Percentiles rank a stretch among this genome's conserved stretches.
Evolutionary conservation across 1,284 basidiomycete species (phyloP).

Genomic region (Taiwanofungus camphoratus): DNA sequence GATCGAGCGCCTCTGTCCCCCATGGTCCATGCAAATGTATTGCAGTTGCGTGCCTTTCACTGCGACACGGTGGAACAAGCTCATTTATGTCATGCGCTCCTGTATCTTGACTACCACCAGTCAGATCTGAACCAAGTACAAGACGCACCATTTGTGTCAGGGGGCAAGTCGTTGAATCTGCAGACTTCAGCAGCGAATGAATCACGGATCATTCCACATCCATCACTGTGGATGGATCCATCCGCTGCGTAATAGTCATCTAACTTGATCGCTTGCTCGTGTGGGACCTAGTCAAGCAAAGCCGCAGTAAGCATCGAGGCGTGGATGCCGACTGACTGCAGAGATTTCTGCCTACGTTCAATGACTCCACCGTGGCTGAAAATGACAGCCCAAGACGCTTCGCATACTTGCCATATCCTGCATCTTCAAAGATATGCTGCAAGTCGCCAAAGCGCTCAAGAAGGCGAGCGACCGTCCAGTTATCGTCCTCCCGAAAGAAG

Average conservation of each 20-base stretch:
- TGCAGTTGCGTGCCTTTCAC: no score
- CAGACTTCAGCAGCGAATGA: constrained; percentile 16
- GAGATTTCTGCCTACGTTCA: constrained; percentile 12
- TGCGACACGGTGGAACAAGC: no score
- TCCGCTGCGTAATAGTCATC: constrained; percentile 14
- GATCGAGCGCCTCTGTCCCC: no score
- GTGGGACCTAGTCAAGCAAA: constrained; percentile 13
- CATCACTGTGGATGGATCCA: constrained; percentile 19
- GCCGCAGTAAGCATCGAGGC: neutral
- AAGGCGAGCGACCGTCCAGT: constrained; percentile 17
- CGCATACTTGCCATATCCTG: constrained; percentile 21
- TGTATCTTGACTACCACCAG: no score
- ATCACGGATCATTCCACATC: constrained; percentile 20
- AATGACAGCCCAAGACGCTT: constrained; percentile 22
- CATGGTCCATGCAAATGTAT: no score
- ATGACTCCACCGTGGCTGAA: constrained; percentile 17
- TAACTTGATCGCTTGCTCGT: constrained; percentile 10
- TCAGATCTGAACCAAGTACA: no score
- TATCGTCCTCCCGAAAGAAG: constrained; percentile 19
- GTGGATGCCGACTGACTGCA: neutral
- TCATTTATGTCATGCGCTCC: constrained; percentile 1
- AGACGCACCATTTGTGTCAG: constrained; percentile 14
- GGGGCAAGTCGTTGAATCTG: constrained; percentile 8
- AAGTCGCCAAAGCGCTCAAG: constrained; percentile 15
- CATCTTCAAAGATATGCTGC: constrained; percentile 13